Conservation (phyloP, 2,329 filamentous ascomycete species). For the Xylaria sp. region DNA sequence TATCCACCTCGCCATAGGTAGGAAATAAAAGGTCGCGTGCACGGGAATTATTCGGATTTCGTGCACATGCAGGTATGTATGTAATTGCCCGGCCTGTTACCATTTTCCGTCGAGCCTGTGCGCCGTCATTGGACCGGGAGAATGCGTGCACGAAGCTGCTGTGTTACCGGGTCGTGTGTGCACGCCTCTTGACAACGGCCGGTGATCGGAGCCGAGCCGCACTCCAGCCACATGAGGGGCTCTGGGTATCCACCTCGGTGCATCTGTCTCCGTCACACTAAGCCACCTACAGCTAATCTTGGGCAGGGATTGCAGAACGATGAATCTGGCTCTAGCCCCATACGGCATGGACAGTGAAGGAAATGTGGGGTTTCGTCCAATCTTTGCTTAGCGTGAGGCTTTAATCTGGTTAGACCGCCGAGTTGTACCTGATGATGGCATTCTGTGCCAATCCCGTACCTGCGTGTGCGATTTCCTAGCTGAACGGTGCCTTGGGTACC, state of each 20-base stretch:
- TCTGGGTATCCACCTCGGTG: not conserved
- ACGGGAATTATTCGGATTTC: not conserved
- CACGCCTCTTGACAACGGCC: not conserved
- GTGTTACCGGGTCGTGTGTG: no score
- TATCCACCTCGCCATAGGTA: no score
- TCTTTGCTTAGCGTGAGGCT: not conserved
- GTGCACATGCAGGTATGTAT: not conserved
- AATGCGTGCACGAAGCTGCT: not conserved
- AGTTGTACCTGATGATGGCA: not conserved
- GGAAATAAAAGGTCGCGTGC: not conserved
- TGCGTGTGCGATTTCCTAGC: no score
- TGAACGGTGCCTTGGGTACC: no score
- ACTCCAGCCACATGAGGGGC: not conserved
- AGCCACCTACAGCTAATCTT: not conserved
- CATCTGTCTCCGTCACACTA: not conserved
- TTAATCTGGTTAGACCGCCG: not conserved
- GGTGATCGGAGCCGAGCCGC: not conserved
- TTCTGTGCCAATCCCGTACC: no score
- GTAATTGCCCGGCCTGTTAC: not conserved
- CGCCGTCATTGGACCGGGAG: not conserved
- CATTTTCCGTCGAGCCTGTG: not conserved
- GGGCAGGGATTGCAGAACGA: no score
- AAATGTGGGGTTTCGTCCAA: not conserved
- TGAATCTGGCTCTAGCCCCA: no score
- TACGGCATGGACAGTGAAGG: not conserved